These are phyloP conservation scores for Globisporangium spiculum DNA, from an alignment of 352 stramenopile species.

Conservation along the genomic window DNA sequence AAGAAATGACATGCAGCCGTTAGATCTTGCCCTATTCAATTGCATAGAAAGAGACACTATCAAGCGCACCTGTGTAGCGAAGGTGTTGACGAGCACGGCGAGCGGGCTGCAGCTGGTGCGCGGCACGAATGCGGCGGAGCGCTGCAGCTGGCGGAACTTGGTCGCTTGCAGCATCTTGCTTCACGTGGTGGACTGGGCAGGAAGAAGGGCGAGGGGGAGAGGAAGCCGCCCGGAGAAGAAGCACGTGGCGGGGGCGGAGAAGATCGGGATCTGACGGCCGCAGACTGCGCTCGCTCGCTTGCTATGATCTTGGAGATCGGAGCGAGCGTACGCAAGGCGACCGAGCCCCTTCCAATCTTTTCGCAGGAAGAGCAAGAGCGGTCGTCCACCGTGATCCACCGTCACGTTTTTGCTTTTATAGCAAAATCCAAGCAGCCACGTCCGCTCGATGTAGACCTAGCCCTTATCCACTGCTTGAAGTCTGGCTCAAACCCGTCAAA, in stretches of 20 bases:
- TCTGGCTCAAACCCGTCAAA: background rate
- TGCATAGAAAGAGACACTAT: background rate
- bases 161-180: constrained; percentile 55
- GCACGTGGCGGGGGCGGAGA: constrained; percentile 7
- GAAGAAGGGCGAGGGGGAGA: background rate
- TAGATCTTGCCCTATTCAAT: background rate
- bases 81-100: constrained; percentile 38
- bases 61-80: constrained; percentile 34
- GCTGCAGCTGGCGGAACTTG: constrained; percentile 55
- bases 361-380: background rate
- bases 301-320: background rate
- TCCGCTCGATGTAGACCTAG: background rate
- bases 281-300: background rate
- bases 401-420: background rate
- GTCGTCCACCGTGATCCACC: background rate
- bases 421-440: background rate
- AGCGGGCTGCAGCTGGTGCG: constrained; percentile 27
- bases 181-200: background rate
- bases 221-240: background rate
- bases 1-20: constrained; percentile 1
- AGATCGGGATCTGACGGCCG: constrained; percentile 14
- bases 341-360: background rate
- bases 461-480: constrained; percentile 16
- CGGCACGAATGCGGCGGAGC: constrained; percentile 27
- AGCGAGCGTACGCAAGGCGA: background rate